These are phyloP conservation scores for Arachis stenosperma DNA, from an alignment of 306 rosid genomes.

Conservation along the genomic window DNA sequence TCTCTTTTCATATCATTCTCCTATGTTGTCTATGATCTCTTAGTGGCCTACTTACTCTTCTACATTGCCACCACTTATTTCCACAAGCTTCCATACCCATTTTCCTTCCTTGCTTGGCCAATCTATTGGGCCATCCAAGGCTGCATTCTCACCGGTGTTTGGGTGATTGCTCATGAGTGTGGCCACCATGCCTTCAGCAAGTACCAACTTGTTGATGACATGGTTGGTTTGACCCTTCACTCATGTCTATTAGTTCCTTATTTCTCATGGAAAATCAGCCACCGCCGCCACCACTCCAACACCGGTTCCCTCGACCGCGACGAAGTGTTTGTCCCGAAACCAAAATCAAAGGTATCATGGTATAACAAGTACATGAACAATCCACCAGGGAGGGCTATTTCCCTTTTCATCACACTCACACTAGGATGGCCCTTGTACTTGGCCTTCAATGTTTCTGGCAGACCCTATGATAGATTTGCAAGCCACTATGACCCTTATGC, in stretches of 20 bases:
- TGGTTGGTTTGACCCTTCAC: conserved; percentile 65
- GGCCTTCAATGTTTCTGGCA: conserved; percentile 64
- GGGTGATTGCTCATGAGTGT: conserved; percentile 89
- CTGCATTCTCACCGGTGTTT: conserved; percentile 60
- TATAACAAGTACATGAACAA: conserved; percentile 59
- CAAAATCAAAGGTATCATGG: conserved; percentile 50
- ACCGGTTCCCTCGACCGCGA: conserved; percentile 69
- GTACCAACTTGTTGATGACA: conserved; percentile 62
- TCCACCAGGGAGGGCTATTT: conserved; percentile 51
- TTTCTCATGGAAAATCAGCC: conserved; percentile 80
- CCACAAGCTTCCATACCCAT: conserved; percentile 55
- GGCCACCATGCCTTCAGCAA: conserved; percentile 87
- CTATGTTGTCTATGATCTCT: conserved; percentile 53
- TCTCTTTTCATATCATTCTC: conserved; percentile 64
- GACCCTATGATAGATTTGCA: conserved; percentile 56
- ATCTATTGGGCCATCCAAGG: conserved; percentile 71
- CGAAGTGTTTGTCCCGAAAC: conserved; percentile 77
- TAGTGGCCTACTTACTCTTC: conserved; percentile 36
- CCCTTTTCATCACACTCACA: conserved; percentile 51
- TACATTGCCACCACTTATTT: conserved; percentile 52
- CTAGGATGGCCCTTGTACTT: conserved; percentile 81
- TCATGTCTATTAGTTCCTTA: conserved; percentile 64
- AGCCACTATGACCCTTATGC: conserved; percentile 73
- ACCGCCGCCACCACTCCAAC: conserved; percentile 80
- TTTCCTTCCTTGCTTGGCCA: conserved; percentile 62